Evolutionary conservation across 495 filamentous ascomycete genomes (phyloP), one percentile per base, ranked within the genome.

Genomic region (Aspergillus biplanus): DNA sequence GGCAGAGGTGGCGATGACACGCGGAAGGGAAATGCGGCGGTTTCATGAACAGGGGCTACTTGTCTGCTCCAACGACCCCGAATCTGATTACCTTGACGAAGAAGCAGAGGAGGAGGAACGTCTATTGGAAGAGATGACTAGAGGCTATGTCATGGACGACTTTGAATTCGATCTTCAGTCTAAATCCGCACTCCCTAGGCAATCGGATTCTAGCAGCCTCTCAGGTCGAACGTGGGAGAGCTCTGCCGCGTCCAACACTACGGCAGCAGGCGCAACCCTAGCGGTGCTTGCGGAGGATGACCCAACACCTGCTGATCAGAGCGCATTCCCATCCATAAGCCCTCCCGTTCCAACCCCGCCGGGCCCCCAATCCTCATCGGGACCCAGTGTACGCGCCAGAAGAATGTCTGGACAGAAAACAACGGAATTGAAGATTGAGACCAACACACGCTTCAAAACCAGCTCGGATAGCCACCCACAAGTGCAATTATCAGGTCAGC

Each of bases 21-120:
- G 73, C 44, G 74, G 75, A 32, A 74, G 71, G 37, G 77, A 83
- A 49, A 67, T 73, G 60, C 75, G 85, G 48, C 70, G 68, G 56
- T 52, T 69, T 42, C 71, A 78, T 56, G 69, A 78, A 69, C 71
- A 80, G 69, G 59, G 67, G 37, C 7, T 47, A 27, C 13, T 69
- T n/a, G 67, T 68, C n/a, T 58, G 75, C 9, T 58, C 75, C 52
- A 67, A 76, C 42, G 77, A 69, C 54, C 62, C 73, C 59, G 74
- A 78, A 33, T 72, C 73, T 11, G 79, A 79, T 52, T 82, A 84
- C 63, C 82, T 85, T 57, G 87, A 89, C 54, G 89, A 92, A 46
- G 91, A 93, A 60, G 89, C 87, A n/a, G 91, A 93, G 58, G 92
- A 97, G 65, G 95, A 97, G 71, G 93, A 98, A 70, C 85, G 92